phyloP scores from a whole-genome alignment of 306 rosid genomes.

The Luffa acutangula region DNA sequence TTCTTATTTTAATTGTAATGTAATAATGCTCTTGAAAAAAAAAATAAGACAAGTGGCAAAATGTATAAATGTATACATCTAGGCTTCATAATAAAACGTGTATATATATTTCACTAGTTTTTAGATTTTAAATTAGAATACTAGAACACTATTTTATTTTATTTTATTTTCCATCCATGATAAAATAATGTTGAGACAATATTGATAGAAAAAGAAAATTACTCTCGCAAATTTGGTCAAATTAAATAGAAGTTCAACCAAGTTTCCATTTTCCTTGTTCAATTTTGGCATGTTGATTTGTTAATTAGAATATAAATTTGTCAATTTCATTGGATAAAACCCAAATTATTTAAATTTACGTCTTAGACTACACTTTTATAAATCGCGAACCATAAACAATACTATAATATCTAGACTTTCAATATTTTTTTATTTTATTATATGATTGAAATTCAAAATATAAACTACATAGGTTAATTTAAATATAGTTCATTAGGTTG shows the following conservation, averaged over 20 bases:
- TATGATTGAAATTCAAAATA: too few species aligned
- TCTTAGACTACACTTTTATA: neutral
- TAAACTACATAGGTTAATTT: too few species aligned
- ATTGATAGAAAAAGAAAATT: neutral
- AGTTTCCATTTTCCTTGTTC: neutral
- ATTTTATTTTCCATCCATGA: neutral
- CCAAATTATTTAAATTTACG: neutral
- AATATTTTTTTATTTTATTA: too few species aligned
- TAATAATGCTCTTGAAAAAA: too few species aligned
- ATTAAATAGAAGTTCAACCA: neutral
- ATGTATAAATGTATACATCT: too few species aligned
- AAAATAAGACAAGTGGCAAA: too few species aligned
- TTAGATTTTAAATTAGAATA: neutral
- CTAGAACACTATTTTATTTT: neutral
- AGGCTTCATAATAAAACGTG: too few species aligned
- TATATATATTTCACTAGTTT: too few species aligned
- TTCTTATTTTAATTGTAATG: too few species aligned
- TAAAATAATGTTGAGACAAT: neutral
- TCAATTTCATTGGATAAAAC: neutral
- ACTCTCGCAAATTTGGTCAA: neutral
- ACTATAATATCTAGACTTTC: neutral
- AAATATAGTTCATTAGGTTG: too few species aligned
- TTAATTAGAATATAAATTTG: neutral
- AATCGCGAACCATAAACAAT: neutral
- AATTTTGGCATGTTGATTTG: neutral